A percentile compares a stretch with the other conserved stretches of the same genome.
Conservation (phyloP, 805 yeast species). For the Zygotorulaspora chibaensis region DNA sequence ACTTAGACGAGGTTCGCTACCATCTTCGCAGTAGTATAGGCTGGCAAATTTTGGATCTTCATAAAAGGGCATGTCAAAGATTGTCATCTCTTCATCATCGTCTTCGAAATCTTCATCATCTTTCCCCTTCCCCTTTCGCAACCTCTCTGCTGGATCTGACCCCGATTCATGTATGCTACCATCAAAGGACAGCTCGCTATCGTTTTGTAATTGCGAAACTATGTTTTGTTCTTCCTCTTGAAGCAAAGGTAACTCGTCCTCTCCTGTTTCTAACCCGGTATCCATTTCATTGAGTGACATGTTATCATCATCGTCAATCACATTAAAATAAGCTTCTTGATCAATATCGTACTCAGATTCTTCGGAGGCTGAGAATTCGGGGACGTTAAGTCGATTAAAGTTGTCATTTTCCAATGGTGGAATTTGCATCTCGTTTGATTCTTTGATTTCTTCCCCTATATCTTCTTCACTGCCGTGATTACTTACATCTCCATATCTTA, state of each 20-base stretch:
- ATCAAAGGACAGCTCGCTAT: slow-evolving; percentile 32
- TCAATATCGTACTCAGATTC: slow-evolving; percentile 36
- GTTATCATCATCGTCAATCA: slow-evolving; percentile 29
- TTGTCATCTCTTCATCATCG: slow-evolving; percentile 33
- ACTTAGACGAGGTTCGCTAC: slow-evolving; percentile 32
- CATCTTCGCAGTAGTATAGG: slow-evolving; percentile 32
- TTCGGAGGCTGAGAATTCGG: slow-evolving; percentile 31
- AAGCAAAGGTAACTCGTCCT: slow-evolving; percentile 31
- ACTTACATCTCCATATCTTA: slow-evolving; percentile 37
- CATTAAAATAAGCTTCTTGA: slow-evolving; percentile 31
- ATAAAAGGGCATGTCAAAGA: slow-evolving; percentile 39
- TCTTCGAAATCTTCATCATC: slow-evolving; percentile 31
- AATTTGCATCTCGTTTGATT: slow-evolving; percentile 11
- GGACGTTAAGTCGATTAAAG: slow-evolving; percentile 27
- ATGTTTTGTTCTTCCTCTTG: slow-evolving; percentile 33
- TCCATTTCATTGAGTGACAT: slow-evolving; percentile 33
- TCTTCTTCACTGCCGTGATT: slow-evolving; percentile 40
- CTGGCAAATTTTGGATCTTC: slow-evolving; percentile 39
- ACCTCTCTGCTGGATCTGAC: slow-evolving; percentile 28
- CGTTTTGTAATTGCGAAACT: slow-evolving; percentile 30
- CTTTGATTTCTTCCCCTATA: slow-evolving; percentile 23
- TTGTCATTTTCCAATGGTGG: slow-evolving; percentile 8
- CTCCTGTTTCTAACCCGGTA: slow-evolving; percentile 32
- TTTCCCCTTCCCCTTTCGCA: slow-evolving; percentile 17
- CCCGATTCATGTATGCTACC: slow-evolving; percentile 34